Evolutionary conservation across 345 rosid species (phyloP).

Genomic region (Citrus inodora): DNA sequence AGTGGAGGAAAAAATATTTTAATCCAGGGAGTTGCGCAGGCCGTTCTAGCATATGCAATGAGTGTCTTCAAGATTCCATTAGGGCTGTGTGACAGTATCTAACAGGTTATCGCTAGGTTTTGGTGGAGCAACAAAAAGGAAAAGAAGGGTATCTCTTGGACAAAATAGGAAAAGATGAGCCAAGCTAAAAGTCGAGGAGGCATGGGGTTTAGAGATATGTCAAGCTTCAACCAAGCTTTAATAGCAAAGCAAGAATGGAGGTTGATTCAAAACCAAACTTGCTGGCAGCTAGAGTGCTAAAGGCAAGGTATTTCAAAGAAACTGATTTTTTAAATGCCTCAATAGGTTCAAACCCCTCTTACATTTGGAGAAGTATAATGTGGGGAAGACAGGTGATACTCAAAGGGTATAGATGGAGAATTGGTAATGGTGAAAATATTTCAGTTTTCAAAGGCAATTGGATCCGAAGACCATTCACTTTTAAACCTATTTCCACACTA

Average conservation of each 20-base stretch:
- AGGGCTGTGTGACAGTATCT: neutral
- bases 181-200: neutral
- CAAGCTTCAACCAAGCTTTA: neutral
- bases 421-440: no score
- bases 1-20: neutral
- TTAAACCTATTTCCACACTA: no score
- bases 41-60: neutral
- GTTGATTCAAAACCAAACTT: neutral
- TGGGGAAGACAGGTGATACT: no score
- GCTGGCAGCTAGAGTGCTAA: no score
- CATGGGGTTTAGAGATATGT: neutral
- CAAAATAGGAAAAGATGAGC: no score
- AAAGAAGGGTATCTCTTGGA: neutral
- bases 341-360: no score
- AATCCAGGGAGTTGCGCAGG: neutral
- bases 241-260: neutral
- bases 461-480: accelerated
- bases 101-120: no score
- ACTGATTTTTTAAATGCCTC: no score
- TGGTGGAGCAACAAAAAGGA: neutral
- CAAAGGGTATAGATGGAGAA: no score
- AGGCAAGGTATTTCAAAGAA: neutral
- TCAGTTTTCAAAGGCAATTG: no score
- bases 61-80: neutral
- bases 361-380: no score